These are phyloP conservation scores for Eurotiales sp. DNA, from an alignment of 2,329 filamentous ascomycete species.

Conservation along the genomic window DNA sequence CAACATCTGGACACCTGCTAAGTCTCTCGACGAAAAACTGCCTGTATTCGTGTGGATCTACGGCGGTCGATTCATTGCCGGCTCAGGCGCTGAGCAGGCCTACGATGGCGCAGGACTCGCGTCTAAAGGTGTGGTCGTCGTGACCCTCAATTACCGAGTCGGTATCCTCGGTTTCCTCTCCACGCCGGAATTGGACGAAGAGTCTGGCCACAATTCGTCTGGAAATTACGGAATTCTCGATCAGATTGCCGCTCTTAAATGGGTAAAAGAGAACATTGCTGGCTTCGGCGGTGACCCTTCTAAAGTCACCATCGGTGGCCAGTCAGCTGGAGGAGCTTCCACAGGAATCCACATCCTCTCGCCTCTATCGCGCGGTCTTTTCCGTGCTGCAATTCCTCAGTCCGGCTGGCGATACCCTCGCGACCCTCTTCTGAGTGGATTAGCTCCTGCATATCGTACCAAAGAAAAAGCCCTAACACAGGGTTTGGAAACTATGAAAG, in stretches of 20 bases:
- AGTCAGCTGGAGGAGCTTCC: constrained; percentile 19
- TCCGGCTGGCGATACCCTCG: neutral
- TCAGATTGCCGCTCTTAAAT: neutral
- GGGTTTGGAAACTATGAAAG: neutral
- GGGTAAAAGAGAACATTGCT: neutral
- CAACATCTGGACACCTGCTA: constrained; percentile 31
- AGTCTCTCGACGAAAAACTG: constrained; percentile 22
- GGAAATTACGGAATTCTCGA: constrained; percentile 2
- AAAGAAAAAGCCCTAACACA: neutral
- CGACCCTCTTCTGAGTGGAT: neutral
- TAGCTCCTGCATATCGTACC: neutral
- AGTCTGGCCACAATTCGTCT: constrained; percentile 7
- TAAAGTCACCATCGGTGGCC: constrained; percentile 24
- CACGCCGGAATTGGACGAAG: constrained; percentile 18
- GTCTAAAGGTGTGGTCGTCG: constrained; percentile 17
- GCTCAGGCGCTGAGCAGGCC: constrained; percentile 14
- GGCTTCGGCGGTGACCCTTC: constrained; percentile 3
- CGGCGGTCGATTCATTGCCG: constrained; percentile 21
- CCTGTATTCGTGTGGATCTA: constrained; percentile 21
- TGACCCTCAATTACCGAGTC: constrained; percentile 22
- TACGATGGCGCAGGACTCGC: constrained; percentile 19
- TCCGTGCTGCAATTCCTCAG: neutral
- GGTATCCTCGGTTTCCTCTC: constrained; percentile 20
- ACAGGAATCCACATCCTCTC: constrained; percentile 17
- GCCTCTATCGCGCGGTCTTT: neutral